Evolutionary conservation across 441 rosid genomes (phyloP), one percentile per base, ranked within the genome.

Genomic region (Croton setiger): DNA sequence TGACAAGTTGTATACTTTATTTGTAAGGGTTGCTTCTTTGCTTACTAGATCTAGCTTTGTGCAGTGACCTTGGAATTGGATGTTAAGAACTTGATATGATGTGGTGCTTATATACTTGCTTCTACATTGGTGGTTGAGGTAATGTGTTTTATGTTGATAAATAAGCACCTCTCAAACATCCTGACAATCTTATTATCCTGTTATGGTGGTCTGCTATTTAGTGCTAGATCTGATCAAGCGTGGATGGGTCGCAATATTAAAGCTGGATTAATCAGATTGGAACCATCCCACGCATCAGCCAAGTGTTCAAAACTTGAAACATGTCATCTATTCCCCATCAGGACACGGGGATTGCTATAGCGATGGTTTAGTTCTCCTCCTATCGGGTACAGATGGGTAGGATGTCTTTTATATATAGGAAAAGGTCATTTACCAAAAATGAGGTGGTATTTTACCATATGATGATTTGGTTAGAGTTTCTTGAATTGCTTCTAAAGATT

Each of bases 1-100:
- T 66, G 63, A 72, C 70, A 74, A 64, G 75, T 78, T 73, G 68
- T 69, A 23, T 75, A n/a, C 76, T 71, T 74, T 77, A 67, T 79
- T 82, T 81, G 78, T 69, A 57, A 81, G 75, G 71, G 76, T 85
- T 78, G 78, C 83, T 76, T 85, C 86, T 88, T 90, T 90, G 82
- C 85, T 88, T 90, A 81, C 83, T 90, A 87, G 98, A 90, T 90
- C 80, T 85, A 88, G 86, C 85, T 79, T 85, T 81, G 81, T 83
- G 87, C 83, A 69, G 87, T 83, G 70, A 82, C 79, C 77, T 27
- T 87, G 91, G 88, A 89, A 84, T 79, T 82, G 90, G 93, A 82
- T 82, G 80, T 81, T 85, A 88, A 84, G 90, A 82, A 84, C 87
- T 87, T 84, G 89, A 86, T 82, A 87, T 88, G 85, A 82, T 88